Conservation (phyloP, 1,284 basidiomycete species). For the Mycosarcoma maydis region DNA sequence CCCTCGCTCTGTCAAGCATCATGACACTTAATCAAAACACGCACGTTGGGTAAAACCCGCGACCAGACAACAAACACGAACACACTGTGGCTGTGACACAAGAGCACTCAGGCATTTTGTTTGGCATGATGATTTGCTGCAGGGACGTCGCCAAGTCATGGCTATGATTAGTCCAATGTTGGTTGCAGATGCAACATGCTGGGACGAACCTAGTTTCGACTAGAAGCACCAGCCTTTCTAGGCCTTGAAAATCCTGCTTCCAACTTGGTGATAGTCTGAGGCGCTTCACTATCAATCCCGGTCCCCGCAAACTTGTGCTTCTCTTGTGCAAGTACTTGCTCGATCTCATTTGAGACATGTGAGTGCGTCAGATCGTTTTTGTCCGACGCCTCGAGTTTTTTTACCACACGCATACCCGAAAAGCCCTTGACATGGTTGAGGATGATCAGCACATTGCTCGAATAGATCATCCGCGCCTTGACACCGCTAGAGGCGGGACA, state of each 20-base stretch:
- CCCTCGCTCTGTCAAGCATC: too few species aligned
- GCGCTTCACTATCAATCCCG: slow-evolving; percentile 19
- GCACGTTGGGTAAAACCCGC: too few species aligned
- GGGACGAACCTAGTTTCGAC: slow-evolving; percentile 20
- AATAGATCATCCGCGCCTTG: slow-evolving; percentile 56
- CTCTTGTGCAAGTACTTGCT: slow-evolving; percentile 31
- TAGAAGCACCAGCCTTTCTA: slow-evolving; percentile 32
- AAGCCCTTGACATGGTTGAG: slow-evolving; percentile 47
- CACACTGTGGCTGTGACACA: too few species aligned
- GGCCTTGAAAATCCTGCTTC: slow-evolving; percentile 34
- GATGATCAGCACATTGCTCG: slow-evolving; percentile 47
- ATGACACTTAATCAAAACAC: too few species aligned
- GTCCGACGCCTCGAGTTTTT: slow-evolving; percentile 48
- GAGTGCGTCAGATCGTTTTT: slow-evolving; percentile 31
- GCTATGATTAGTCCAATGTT: too few species aligned
- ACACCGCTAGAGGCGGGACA: slow-evolving; percentile 52
- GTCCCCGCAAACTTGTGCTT: slow-evolving; percentile 41
- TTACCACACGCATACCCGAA: slow-evolving; percentile 47
- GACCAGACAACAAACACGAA: too few species aligned
- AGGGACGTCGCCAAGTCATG: too few species aligned
- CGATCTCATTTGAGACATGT: slow-evolving; percentile 25
- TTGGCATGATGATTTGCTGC: too few species aligned
- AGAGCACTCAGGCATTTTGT: too few species aligned
- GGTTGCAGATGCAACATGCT: too few species aligned
- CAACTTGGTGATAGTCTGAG: slow-evolving; percentile 11